Evolutionary conservation across 2,329 filamentous ascomycete species (phyloP), one percentile per base, ranked within the genome.

Genomic region (Spiromastix sp.): DNA sequence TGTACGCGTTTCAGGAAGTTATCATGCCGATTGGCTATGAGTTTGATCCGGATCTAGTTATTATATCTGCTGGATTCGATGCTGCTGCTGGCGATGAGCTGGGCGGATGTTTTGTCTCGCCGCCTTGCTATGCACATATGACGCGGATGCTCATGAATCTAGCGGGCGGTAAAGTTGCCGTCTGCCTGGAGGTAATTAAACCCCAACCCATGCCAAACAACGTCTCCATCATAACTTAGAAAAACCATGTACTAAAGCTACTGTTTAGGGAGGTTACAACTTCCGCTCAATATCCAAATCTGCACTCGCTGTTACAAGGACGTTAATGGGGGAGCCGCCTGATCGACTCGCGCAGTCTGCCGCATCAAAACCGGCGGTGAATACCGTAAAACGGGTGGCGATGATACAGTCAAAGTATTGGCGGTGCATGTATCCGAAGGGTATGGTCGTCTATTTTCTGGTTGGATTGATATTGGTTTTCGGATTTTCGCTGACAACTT

Each of bases 131-230:
- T 55, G 85, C 87, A 10, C 89, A 98, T 54, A 96, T 98, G 91
- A 96, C 91, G 11, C 86, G 95, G 54, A 95, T 96, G 89, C 74
- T 98, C 31, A 96, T 95, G 87, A 86, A 85, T 2, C 69, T 98
- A 13, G 89, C 91, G 1, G 72, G 79, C 29, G 91, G 91, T 18
- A 94, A 87, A 53, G 72, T 98, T 10, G 83, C 85, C 2, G 89
- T 95, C 6, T 95, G 87, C 53, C 70, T 98, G 2, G 91, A 98
- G 58, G 66, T 68, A 41, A 33, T 38, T 24, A 13, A n/a, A n/a
- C n/a, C n/a, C n/a, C n/a, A n/a, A n/a, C n/a, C n/a, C n/a, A n/a
- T n/a, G n/a, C n/a, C n/a, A n/a, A n/a, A n/a, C n/a, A n/a, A n/a
- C n/a, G n/a, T n/a, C n/a, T n/a, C n/a, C n/a, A n/a, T n/a, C n/a